Evolutionary conservation across 2,329 filamentous ascomycete species (phyloP).

Genomic region (Curvularia spicifera): DNA sequence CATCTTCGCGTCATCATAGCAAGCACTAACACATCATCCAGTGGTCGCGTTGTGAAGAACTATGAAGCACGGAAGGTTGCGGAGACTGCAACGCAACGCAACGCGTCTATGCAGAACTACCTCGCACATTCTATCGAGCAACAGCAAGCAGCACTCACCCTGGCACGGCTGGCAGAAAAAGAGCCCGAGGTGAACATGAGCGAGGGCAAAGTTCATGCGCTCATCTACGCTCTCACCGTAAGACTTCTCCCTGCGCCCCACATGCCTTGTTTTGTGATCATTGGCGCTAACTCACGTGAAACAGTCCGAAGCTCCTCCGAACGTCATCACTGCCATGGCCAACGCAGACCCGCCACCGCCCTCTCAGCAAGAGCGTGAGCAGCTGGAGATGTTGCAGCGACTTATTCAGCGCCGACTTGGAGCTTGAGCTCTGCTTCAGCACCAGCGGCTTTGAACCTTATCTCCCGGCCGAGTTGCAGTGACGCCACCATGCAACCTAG

Average conservation of each 20-base stretch:
- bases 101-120: conserved; percentile 38
- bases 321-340: conserved; percentile 42
- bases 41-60: conserved; percentile 34
- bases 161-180: conserved; percentile 63
- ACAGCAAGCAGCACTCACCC: conserved; percentile 70
- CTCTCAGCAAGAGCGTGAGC: conserved; percentile 35
- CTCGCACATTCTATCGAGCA: conserved; percentile 58
- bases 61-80: conserved; percentile 20
- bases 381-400: conserved; percentile 41
- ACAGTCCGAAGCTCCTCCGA: conserved; percentile 50
- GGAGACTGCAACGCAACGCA: conserved; percentile 28
- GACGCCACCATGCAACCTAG: conserved; percentile 27
- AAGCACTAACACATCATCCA: conserved; percentile 27
- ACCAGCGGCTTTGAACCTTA: conserved; percentile 21
- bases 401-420: conserved; percentile 43
- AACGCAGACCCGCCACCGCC: conserved; percentile 35
- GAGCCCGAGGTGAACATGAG: conserved; percentile 58
- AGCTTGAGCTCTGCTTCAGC: conserved; percentile 25
- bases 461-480: conserved; percentile 25
- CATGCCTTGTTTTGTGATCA: conserved; percentile 35
- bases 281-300: conserved; percentile 46
- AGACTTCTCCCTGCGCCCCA: conserved; percentile 49
- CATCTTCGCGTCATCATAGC: conserved; percentile 9
- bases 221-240: conserved; percentile 69
- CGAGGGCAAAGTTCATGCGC: conserved; percentile 53